These are phyloP conservation scores for Wickerhamiella galacta DNA, from an alignment of 805 yeast genomes.

Conservation along the genomic window DNA sequence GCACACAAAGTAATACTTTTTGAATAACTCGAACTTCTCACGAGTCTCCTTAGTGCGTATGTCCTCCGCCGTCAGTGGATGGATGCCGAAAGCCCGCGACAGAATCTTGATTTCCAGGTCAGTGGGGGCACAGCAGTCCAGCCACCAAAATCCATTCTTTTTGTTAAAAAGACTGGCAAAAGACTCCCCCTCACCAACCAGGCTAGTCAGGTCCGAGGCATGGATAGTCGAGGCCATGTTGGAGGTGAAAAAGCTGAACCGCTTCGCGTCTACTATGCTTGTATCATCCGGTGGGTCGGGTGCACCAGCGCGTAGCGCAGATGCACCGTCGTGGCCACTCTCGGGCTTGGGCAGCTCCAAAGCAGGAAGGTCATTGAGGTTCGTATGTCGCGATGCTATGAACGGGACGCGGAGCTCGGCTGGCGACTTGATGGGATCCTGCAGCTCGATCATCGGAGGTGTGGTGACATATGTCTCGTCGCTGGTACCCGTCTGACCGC, in stretches of 20 bases:
- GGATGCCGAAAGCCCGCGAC: slow-evolving; percentile 89
- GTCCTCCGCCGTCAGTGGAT: slow-evolving; percentile 96
- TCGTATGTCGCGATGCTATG: slow-evolving; percentile 1
- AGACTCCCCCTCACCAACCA: slow-evolving; percentile 41
- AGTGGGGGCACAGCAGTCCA: slow-evolving; percentile 86
- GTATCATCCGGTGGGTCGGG: not conserved
- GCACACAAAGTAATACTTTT: slow-evolving; percentile 82
- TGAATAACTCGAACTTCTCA: slow-evolving; percentile 89
- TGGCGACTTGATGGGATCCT: slow-evolving; percentile 6
- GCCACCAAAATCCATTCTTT: slow-evolving; percentile 83
- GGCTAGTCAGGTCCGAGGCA: slow-evolving; percentile 69
- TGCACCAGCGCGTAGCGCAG: not conserved
- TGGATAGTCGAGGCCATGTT: slow-evolving; percentile 77
- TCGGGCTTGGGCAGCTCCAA: slow-evolving; percentile 2
- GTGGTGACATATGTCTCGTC: not conserved
- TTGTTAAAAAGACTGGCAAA: slow-evolving; percentile 54
- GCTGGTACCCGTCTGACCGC: not conserved
- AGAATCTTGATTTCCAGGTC: slow-evolving; percentile 86
- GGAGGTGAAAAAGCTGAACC: slow-evolving; percentile 71
- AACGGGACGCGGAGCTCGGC: slow-evolving; percentile 6
- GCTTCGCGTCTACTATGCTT: slow-evolving; percentile 35
- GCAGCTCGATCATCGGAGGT: not conserved
- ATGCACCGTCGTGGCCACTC: not conserved
- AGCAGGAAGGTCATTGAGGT: slow-evolving; percentile 4
- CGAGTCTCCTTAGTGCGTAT: slow-evolving; percentile 91